Evolutionary conservation across 345 rosid species (phyloP).

Genomic region (Citrus inodora): DNA sequence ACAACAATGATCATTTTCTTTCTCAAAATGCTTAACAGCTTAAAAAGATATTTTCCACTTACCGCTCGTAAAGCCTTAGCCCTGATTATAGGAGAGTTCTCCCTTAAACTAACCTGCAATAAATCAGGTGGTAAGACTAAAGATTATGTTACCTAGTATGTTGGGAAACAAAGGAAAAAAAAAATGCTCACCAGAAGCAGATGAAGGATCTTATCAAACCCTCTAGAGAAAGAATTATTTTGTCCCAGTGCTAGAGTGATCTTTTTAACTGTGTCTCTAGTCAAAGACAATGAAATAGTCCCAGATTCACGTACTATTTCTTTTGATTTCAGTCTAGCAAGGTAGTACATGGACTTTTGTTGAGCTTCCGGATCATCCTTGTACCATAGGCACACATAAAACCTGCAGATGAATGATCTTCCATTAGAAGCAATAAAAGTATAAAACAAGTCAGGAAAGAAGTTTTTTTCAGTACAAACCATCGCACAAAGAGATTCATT

Average conservation of each 20-base stretch:
- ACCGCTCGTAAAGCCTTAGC: constrained; percentile 96
- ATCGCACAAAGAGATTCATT: constrained; percentile 74
- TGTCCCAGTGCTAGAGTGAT: constrained; percentile 82
- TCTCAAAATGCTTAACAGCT: background rate
- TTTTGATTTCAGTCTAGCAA: constrained; percentile 82
- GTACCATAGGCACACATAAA: constrained; percentile 88
- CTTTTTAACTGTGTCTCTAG: constrained; percentile 76
- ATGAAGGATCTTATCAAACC: constrained; percentile 92
- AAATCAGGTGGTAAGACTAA: constrained; percentile 24
- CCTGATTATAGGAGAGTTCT: constrained; percentile 91
- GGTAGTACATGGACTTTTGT: constrained; percentile 58
- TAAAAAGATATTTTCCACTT: constrained; percentile 30
- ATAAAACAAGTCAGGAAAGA: constrained; percentile 6
- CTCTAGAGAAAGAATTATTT: constrained; percentile 92
- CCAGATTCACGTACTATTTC: constrained; percentile 79
- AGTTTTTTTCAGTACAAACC: constrained; percentile 46
- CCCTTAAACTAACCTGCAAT: constrained; percentile 90
- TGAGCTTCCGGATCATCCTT: constrained; percentile 84
- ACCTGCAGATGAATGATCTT: constrained; percentile 54
- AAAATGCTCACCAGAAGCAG: constrained; percentile 86
- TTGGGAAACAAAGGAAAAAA: constrained; percentile 14
- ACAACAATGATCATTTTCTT: constrained; percentile 6
- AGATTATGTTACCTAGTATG: constrained; percentile 3
- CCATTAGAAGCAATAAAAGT: constrained; percentile 22
- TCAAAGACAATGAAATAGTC: constrained; percentile 47